Percentiles rank a stretch among this genome's conserved stretches.
Conservation (phyloP, 1,284 basidiomycete genomes). For the Papiliotrema fonsecae region DNA sequence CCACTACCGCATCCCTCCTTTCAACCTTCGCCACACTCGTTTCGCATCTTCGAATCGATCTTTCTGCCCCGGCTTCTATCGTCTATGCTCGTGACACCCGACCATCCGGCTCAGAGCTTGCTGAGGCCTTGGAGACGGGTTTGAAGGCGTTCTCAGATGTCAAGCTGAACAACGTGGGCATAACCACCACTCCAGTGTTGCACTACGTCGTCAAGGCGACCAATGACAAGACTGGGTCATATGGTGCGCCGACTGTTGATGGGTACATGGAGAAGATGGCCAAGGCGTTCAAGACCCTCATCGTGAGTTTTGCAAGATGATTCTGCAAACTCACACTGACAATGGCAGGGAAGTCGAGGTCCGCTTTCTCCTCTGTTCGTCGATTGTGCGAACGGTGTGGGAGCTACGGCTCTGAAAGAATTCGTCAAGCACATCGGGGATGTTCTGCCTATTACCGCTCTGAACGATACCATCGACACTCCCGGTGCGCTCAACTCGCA, state of each 20-base stretch:
- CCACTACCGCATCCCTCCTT: slow-evolving; percentile 67
- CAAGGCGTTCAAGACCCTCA: slow-evolving; percentile 77
- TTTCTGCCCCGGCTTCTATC: slow-evolving; percentile 70
- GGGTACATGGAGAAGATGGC: slow-evolving; percentile 86
- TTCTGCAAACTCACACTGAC: too few relatives aligned
- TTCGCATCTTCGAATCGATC: slow-evolving; percentile 66
- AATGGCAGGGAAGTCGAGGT: slow-evolving; percentile 55
- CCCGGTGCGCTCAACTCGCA: slow-evolving; percentile 74
- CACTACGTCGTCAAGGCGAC: slow-evolving; percentile 90
- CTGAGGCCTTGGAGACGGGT: slow-evolving; percentile 77
- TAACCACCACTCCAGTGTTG: slow-evolving; percentile 90
- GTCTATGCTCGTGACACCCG: slow-evolving; percentile 92
- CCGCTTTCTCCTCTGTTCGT: slow-evolving; percentile 62
- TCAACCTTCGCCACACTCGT: slow-evolving; percentile 63
- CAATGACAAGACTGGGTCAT: slow-evolving; percentile 64
- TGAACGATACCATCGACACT: slow-evolving; percentile 64
- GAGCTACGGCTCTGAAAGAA: slow-evolving; percentile 65
- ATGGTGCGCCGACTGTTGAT: slow-evolving; percentile 76
- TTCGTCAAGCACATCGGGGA: slow-evolving; percentile 50
- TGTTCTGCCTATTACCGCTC: slow-evolving; percentile 48
- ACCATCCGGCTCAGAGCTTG: slow-evolving; percentile 78
- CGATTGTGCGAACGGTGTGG: slow-evolving; percentile 98
- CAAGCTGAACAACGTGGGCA: slow-evolving; percentile 54
- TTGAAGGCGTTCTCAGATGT: slow-evolving; percentile 58
- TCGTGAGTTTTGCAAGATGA: too few relatives aligned